These are phyloP conservation scores for Choiromyces venosus DNA, from an alignment of 495 filamentous ascomycete species.

Conservation along the genomic window DNA sequence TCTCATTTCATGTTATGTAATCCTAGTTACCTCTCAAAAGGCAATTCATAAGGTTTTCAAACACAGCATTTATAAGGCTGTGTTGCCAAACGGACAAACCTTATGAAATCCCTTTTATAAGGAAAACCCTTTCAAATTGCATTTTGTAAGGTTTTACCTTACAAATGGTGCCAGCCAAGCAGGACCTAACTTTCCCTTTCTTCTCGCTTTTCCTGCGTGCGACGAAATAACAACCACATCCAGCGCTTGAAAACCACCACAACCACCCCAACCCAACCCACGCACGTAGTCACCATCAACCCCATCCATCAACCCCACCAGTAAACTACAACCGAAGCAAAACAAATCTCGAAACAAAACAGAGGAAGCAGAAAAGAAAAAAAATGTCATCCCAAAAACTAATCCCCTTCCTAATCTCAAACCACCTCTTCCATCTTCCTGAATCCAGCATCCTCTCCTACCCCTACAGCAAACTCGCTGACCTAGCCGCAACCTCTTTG, in stretches of 20 bases:
- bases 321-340: too few species aligned
- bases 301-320: background rate
- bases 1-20: too few species aligned
- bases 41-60: too few species aligned
- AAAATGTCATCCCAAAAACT: conserved; percentile 9
- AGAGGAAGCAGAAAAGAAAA: background rate
- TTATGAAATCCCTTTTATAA: too few species aligned
- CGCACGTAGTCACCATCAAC: background rate
- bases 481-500: conserved; percentile 22
- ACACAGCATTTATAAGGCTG: too few species aligned
- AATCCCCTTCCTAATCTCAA: conserved; percentile 23
- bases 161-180: too few species aligned
- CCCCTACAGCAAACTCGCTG: conserved; percentile 27
- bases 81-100: too few species aligned
- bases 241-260: background rate
- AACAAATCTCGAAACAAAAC: background rate
- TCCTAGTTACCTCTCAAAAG: too few species aligned
- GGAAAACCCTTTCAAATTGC: too few species aligned
- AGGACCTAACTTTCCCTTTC: background rate
- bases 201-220: background rate
- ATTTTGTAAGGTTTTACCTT: too few species aligned
- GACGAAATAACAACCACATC: background rate
- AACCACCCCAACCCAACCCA: background rate
- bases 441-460: conserved; percentile 23
- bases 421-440: conserved; percentile 20